These are phyloP conservation scores for Phlyctochytrium arcticum DNA, from an alignment of 192 early-diverging fungal species.

Conservation along the genomic window DNA sequence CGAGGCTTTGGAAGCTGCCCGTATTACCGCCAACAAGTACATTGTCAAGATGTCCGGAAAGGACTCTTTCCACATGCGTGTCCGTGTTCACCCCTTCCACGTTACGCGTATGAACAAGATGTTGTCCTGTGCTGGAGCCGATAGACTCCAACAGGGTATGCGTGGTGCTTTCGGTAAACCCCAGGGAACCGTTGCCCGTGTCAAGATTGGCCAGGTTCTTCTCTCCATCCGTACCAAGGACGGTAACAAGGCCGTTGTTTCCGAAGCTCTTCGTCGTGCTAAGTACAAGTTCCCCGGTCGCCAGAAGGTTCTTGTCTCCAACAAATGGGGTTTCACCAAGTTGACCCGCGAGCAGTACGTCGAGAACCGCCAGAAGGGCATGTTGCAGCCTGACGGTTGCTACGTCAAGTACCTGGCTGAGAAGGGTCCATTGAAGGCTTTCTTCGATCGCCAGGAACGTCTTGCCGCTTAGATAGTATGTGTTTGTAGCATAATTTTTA, in stretches of 20 bases:
- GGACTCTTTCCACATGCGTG: constrained; percentile 98
- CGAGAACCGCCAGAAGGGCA: constrained; percentile 66
- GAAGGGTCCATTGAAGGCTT: constrained; percentile 69
- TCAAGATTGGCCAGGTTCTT: constrained; percentile 97
- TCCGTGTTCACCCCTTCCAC: constrained; percentile 98
- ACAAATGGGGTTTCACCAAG: constrained; percentile 99
- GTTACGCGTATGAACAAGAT: constrained; percentile 99
- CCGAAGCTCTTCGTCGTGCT: constrained; percentile 87
- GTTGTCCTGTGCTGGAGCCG: constrained; percentile 99
- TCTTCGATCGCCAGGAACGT: constrained; percentile 28
- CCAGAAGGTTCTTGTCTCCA: constrained; percentile 98
- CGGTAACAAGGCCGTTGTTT: constrained; percentile 84
- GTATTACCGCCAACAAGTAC: constrained; percentile 98
- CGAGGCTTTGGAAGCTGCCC: constrained; percentile 97
- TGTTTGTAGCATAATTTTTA: too few species aligned
- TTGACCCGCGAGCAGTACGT: constrained; percentile 82
- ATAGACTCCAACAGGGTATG: constrained; percentile 97
- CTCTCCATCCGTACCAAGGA: constrained; percentile 96
- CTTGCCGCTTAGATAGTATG: constrained; percentile 12
- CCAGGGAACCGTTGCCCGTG: constrained; percentile 89
- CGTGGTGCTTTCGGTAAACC: constrained; percentile 99
- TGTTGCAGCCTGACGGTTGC: constrained; percentile 87
- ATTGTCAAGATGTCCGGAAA: constrained; percentile 95
- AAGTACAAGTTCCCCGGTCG: constrained; percentile 99
- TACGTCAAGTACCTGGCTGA: constrained; percentile 91